phyloP scores from a whole-genome alignment of 371 early-diverging fungal genomes.

The Cokeromyces recurvatus region DNA sequence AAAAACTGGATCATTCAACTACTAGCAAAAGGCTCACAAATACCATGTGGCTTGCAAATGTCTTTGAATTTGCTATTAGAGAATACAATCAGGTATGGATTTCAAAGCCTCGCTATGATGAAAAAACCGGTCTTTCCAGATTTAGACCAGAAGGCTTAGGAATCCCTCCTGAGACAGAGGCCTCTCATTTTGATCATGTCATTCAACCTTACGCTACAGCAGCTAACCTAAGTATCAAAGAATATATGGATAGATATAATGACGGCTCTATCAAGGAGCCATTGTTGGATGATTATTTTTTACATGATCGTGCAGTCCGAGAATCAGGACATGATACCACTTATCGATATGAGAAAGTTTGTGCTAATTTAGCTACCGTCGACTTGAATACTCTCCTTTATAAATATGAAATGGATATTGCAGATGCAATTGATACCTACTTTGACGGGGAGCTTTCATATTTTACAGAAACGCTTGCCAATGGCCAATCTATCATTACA shows the following conservation, averaged over 20 bases:
- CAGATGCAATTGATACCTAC: slow-evolving; percentile 54
- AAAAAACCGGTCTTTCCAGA: slow-evolving; percentile 65
- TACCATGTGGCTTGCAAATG: slow-evolving; percentile 64
- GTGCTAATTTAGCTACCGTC: slow-evolving; percentile 84
- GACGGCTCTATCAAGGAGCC: slow-evolving; percentile 59
- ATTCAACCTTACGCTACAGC: slow-evolving; percentile 74
- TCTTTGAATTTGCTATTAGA: slow-evolving; percentile 72
- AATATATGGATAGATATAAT: slow-evolving; percentile 62
- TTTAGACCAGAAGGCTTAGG: slow-evolving; percentile 83
- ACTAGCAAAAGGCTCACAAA: slow-evolving; percentile 28
- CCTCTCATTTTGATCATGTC: slow-evolving; percentile 84
- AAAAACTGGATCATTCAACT: slow-evolving; percentile 21
- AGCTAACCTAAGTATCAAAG: slow-evolving; percentile 56
- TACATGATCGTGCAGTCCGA: slow-evolving; percentile 92
- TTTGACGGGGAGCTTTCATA: slow-evolving; percentile 46
- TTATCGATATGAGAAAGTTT: slow-evolving; percentile 82
- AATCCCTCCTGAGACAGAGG: slow-evolving; percentile 94
- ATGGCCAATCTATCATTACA: slow-evolving; percentile 10
- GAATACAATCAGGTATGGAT: slow-evolving; percentile 90
- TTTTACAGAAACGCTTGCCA: no score
- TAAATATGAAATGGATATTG: slow-evolving; percentile 90
- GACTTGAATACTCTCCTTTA: slow-evolving; percentile 85
- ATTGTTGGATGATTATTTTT: slow-evolving; percentile 83
- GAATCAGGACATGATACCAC: slow-evolving; percentile 95
- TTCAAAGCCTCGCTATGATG: slow-evolving; percentile 68